Evolutionary conservation across 2,329 filamentous ascomycete genomes (phyloP).

Genomic region (Pseudopyricularia cyperi): DNA sequence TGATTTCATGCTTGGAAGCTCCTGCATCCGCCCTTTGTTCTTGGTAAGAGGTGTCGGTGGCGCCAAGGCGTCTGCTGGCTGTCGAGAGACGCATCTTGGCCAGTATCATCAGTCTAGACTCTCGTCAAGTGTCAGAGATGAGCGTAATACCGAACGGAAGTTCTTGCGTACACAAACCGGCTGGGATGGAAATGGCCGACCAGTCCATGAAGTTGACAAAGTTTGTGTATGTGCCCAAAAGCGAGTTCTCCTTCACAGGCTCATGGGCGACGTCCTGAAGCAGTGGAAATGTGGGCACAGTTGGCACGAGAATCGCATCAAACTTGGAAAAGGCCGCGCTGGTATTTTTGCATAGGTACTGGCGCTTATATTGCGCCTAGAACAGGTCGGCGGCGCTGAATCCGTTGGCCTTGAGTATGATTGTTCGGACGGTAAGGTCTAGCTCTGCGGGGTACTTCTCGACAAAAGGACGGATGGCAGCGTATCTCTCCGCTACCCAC

Average conservation of each 20-base stretch:
- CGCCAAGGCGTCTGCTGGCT: not conserved
- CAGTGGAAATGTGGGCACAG: slow-evolving; percentile 37
- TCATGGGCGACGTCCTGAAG: slow-evolving; percentile 35
- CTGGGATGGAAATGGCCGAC: slow-evolving; percentile 38
- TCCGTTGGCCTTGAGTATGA: slow-evolving; percentile 22
- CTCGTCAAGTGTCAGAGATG: slow-evolving; percentile 21
- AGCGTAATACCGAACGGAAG: slow-evolving; percentile 25
- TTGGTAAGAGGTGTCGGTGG: not conserved
- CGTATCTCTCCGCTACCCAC: slow-evolving; percentile 43
- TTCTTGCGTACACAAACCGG: slow-evolving; percentile 23
- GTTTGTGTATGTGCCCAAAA: slow-evolving; percentile 43
- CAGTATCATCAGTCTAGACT: slow-evolving; percentile 15
- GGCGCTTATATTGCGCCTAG: slow-evolving; percentile 21
- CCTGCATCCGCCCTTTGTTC: not conserved
- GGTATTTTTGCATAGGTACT: slow-evolving; percentile 25
- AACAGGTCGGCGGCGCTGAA: slow-evolving; percentile 33
- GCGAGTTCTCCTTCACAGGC: slow-evolving; percentile 39
- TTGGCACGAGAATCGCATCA: slow-evolving; percentile 42
- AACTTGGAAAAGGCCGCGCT: slow-evolving; percentile 25
- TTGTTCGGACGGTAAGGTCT: slow-evolving; percentile 21
- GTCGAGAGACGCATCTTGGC: slow-evolving; percentile 15
- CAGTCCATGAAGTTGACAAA: slow-evolving; percentile 49
- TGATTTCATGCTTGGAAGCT: not conserved
- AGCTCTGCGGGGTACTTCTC: slow-evolving; percentile 16
- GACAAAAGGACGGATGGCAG: slow-evolving; percentile 34